A percentile compares a stretch with the other conserved stretches of the same genome.
phyloP scores from a whole-genome alignment of 2,329 filamentous ascomycete genomes.

The Thielaviopsis ethacetica region DNA sequence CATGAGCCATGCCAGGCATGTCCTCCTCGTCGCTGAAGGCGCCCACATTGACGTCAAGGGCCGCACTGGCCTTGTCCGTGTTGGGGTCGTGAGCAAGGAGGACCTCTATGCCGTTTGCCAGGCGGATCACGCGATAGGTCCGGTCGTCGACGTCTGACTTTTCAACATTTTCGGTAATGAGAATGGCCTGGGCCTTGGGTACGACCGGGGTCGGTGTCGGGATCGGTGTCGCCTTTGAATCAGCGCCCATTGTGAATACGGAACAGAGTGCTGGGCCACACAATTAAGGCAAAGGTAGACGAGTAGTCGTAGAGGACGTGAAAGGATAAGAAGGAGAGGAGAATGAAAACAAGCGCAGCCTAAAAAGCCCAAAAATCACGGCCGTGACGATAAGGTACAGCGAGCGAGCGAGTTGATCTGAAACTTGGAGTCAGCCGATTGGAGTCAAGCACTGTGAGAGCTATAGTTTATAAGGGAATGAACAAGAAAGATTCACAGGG shows the following conservation, averaged over 20 bases:
- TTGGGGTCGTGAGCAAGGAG: constrained; percentile 85
- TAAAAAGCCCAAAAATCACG: not conserved
- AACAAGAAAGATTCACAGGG: not conserved
- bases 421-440: not conserved
- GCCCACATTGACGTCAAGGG: constrained; percentile 89
- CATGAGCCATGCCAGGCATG: constrained; percentile 90
- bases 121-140: constrained; percentile 69
- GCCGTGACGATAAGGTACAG: not conserved
- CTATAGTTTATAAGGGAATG: not conserved
- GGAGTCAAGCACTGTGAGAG: not conserved
- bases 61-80: constrained; percentile 91
- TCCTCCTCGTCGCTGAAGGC: constrained; percentile 84
- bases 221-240: not conserved
- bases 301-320: not conserved
- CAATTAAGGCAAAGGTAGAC: not conserved
- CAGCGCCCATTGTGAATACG: not conserved
- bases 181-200: not conserved
- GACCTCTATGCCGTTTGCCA: constrained; percentile 78
- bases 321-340: too few relatives aligned
- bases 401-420: not conserved
- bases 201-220: not conserved
- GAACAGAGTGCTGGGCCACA: not conserved
- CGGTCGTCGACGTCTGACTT: constrained; percentile 75
- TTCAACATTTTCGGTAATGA: constrained; percentile 55
- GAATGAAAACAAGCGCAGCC: not conserved